Conservation (phyloP, 2,329 filamentous ascomycete genomes). For the Aspergillus phoenicis region DNA sequence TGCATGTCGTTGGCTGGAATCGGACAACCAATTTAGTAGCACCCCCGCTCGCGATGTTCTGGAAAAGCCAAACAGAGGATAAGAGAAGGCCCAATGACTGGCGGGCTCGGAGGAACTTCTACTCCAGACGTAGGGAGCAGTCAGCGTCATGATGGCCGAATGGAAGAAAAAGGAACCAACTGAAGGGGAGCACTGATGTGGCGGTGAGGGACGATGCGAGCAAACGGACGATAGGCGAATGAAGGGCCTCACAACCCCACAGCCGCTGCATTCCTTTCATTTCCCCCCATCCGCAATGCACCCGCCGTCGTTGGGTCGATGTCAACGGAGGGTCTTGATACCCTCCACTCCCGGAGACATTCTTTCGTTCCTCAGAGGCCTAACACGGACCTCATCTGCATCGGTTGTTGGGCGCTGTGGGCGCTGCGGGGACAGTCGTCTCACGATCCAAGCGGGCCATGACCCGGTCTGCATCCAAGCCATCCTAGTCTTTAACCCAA, state of each 20-base stretch:
- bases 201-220: constrained; percentile 25
- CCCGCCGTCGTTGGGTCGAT: constrained; percentile 5
- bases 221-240: constrained; percentile 27
- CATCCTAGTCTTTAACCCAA: constrained; percentile 3
- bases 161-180: constrained; percentile 7
- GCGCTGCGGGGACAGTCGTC: constrained; percentile 10
- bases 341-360: constrained; percentile 3
- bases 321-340: neutral
- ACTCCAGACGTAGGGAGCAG: neutral
- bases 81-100: constrained; percentile 14
- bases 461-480: constrained; percentile 10
- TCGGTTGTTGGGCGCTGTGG: constrained; percentile 17
- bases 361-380: neutral
- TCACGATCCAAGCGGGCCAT: constrained; percentile 5
- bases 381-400: constrained; percentile 12
- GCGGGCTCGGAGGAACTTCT: constrained; percentile 6
- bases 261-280: constrained; percentile 20
- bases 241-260: constrained; percentile 24
- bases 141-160: neutral
- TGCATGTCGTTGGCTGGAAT: constrained; percentile 5
- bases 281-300: constrained; percentile 11
- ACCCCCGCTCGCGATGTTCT: constrained; percentile 17
- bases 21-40: neutral
- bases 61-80: constrained; percentile 18
- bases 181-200: constrained; percentile 20